Evolutionary conservation across 202 grass and related monocot genomes (phyloP), one percentile per base, ranked within the genome.

Genomic region (Bolboschoenoplectus hybrid): DNA sequence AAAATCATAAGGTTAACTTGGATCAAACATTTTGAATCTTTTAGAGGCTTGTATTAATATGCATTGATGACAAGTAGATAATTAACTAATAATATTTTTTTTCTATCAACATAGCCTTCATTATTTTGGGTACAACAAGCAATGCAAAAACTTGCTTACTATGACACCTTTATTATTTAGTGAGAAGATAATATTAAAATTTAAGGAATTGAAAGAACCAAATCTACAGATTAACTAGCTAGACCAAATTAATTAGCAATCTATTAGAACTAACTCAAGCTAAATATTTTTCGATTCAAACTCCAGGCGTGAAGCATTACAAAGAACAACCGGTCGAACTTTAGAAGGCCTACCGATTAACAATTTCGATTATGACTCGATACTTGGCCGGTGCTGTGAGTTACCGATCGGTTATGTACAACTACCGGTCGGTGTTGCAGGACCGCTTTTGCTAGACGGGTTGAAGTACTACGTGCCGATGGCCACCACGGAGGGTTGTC

Each of bases 401-500:
- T 80, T 94, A 72, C 91, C 92, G 3, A 85, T 97, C 1, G 94
- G 94, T 0, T 97, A 92, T 86, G 94, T 94, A 55, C 92, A 94
- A 82, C 41, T 97, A 14, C 94, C 94, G 0, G 91, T 97, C 1
- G 94, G 94, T 69, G 85, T 97, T 52, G 94, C 90, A 0, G 94
- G 94, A 1, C 94, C 94, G n/a, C 87, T 97, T 52, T 6, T 94
- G 63, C 90, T 97, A 51, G 92, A 97, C 39, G 89, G 94, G 1
- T 79, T 50, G 43, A 67, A 88, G 0, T 13, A 85, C 51, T 91
- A 94, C 44, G 86, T 97, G 13, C 94, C 94, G 11, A 97, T 97
- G 92, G 94, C 94, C 26, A 97, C 94, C 56, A 97, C 94, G 2
- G 94, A 97, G 89, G 94, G 94, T 9, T 97, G 92, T 82, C 89